phyloP scores from a whole-genome alignment of 768 basidiomycete species.

The Podaxis rugospora region DNA sequence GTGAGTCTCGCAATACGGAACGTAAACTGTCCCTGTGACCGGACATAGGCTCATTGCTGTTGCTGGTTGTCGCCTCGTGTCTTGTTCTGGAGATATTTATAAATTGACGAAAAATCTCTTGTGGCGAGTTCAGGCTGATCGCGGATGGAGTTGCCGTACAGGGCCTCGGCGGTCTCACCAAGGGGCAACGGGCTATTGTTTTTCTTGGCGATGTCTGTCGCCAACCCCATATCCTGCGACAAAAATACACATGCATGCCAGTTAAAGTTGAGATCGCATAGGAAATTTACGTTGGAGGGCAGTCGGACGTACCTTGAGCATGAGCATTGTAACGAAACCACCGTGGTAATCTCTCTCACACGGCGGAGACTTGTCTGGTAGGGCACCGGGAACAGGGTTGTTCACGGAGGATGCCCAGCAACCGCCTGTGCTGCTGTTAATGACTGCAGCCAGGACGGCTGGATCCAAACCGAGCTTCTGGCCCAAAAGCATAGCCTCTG shows the following conservation, averaged over 20 bases:
- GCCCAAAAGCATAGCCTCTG: conserved; percentile 90
- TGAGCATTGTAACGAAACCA: conserved; percentile 78
- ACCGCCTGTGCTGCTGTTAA: conserved; percentile 79
- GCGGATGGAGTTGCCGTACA: conserved; percentile 57
- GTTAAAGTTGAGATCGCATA: background rate
- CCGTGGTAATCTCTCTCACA: conserved; percentile 82
- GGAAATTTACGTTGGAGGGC: conserved; percentile 3
- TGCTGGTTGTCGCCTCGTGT: conserved; percentile 13
- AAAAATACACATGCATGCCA: background rate
- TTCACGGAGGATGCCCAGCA: conserved; percentile 86
- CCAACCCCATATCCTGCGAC: conserved; percentile 79
- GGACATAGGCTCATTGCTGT: conserved; percentile 9
- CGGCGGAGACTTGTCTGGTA: conserved; percentile 70
- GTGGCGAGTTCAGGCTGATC: conserved; percentile 53
- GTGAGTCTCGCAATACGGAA: background rate
- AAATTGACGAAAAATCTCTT: conserved; percentile 83
- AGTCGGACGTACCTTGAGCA: conserved; percentile 61
- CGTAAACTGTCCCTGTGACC: background rate
- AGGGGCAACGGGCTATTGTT: conserved; percentile 55
- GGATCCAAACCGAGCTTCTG: conserved; percentile 77
- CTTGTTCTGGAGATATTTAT: conserved; percentile 47
- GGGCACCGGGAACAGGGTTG: conserved; percentile 78
- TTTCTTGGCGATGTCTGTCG: conserved; percentile 54
- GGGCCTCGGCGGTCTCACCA: conserved; percentile 53
- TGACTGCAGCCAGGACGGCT: conserved; percentile 70